Evolutionary conservation across 2,329 filamentous ascomycete species (phyloP), one percentile per base, ranked within the genome.

Genomic region (Calonectria multiphialidica): DNA sequence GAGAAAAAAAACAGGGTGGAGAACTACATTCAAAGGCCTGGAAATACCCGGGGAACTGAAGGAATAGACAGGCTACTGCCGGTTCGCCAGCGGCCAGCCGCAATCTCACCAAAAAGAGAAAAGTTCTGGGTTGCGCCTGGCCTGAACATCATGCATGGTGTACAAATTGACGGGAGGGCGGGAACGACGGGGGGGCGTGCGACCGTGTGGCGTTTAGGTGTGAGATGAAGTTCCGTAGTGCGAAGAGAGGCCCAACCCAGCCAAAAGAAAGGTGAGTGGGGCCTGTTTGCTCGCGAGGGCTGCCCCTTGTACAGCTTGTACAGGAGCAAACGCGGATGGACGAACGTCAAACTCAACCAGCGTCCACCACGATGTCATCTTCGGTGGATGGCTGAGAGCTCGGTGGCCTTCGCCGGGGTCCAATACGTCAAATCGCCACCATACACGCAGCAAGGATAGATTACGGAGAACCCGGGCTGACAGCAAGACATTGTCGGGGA

Each of bases 201-300:
- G 57, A 62, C 57, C 23, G 57, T 62, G 57, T 62, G 57, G 57
- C 57, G 57, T 45, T 44, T 45, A 62, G 40, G 57, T 62, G 57
- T 33, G 53, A 35, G 53, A 57, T 57, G 53, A 50, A 50, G 47
- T 33, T 50, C 47, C 47, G 47, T 53, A 18, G 33, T 59, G 53
- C n/a, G 25, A 62, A 62, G 40, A 30, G 37, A 62, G 23, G 23
- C 40, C 57, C 23, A 30, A 62, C 21, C 33, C 21, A 40, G 35
- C 53, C 21, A 25, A 21, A 62, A 62, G 16, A 62, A 45, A 33
- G 28, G 25, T 23, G 12, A 33, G 57, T 45, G 37, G 57, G 57
- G 9, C 40, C 40, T 42, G 40, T 62, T 62, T 30, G 57, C 40
- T 37, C 21, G 57, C 23, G 40, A 62, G 23, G 13, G 25, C 33